Percentiles rank a stretch among this genome's conserved stretches.
Conservation (phyloP, 139 green algal species). For the Closterium sp. region DNA sequence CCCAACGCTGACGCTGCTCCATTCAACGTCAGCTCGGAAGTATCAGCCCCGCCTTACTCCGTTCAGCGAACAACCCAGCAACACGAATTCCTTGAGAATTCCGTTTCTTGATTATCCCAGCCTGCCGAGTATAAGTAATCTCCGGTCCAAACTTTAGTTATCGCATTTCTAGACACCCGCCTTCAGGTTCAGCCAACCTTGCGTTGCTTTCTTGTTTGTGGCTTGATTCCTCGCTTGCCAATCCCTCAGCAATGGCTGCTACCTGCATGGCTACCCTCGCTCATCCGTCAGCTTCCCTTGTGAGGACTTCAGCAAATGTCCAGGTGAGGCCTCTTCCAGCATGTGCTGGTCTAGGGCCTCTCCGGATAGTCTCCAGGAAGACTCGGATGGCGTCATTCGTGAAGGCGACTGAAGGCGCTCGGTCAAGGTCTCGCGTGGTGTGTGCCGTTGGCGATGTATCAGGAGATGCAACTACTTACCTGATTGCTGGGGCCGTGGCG, state of each 20-base stretch:
- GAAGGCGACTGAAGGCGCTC: not conserved
- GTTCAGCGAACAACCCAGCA: not conserved
- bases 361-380: not conserved
- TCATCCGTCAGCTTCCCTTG: not conserved
- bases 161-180: not conserved
- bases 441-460: slow-evolving; percentile 41
- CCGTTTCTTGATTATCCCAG: not conserved
- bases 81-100: not conserved
- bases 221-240: not conserved
- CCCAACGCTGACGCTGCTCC: not conserved
- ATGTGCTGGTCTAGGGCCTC: not conserved
- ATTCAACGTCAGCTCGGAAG: not conserved
- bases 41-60: not conserved
- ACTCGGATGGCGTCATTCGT: not conserved
- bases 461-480: slow-evolving; percentile 36
- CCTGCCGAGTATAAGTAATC: not conserved
- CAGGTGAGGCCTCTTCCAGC: not conserved
- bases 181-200: not conserved
- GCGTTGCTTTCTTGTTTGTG: not conserved
- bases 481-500: slow-evolving; percentile 42
- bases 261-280: not conserved
- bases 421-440: slow-evolving; percentile 21
- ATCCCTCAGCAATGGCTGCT: not conserved
- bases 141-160: not conserved
- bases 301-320: not conserved